Evolutionary conservation across 208 protist genomes (phyloP).

Genomic region (Trypanosoma congolense): DNA sequence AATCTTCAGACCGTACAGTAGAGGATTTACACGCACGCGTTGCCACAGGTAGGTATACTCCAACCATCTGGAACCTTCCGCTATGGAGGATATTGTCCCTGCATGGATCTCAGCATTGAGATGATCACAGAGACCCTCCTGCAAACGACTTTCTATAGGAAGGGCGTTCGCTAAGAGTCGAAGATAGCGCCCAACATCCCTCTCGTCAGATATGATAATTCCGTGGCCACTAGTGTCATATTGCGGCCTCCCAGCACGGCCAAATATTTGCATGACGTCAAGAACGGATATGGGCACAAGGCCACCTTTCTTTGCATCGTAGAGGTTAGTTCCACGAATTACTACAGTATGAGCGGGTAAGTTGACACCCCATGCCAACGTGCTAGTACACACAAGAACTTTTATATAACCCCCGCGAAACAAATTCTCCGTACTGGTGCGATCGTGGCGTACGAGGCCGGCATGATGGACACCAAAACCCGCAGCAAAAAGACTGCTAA

Average conservation of each 20-base stretch:
- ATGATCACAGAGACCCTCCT: slow-evolving; percentile 93
- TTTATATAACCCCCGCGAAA: slow-evolving; percentile 93
- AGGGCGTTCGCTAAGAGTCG: slow-evolving; percentile 90
- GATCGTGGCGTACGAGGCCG: slow-evolving; percentile 93
- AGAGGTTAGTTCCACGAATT: slow-evolving; percentile 97
- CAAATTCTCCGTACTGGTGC: slow-evolving; percentile 93
- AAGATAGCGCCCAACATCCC: slow-evolving; percentile 95
- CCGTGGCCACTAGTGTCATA: slow-evolving; percentile 97
- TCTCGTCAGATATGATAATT: slow-evolving; percentile 97
- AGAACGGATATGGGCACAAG: slow-evolving; percentile 97
- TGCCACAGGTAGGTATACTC: slow-evolving; percentile 98
- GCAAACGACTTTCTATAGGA: slow-evolving; percentile 97
- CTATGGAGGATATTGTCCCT: slow-evolving; percentile 95
- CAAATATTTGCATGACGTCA: slow-evolving; percentile 99
- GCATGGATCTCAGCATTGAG: slow-evolving; percentile 98
- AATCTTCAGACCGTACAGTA: slow-evolving; percentile 94
- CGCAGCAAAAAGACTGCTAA: slow-evolving; percentile 78
- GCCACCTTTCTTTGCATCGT: slow-evolving; percentile 92
- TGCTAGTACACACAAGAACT: slow-evolving; percentile 98
- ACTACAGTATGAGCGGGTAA: slow-evolving; percentile 98
- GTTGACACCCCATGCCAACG: slow-evolving; percentile 99
- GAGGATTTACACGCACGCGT: slow-evolving; percentile 94
- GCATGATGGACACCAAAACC: slow-evolving; percentile 97
- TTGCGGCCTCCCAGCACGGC: slow-evolving; percentile 98
- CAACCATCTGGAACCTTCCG: slow-evolving; percentile 95